phyloP scores from a whole-genome alignment of 2,329 filamentous ascomycete species.

The Exophiala phaeomuriformis region DNA sequence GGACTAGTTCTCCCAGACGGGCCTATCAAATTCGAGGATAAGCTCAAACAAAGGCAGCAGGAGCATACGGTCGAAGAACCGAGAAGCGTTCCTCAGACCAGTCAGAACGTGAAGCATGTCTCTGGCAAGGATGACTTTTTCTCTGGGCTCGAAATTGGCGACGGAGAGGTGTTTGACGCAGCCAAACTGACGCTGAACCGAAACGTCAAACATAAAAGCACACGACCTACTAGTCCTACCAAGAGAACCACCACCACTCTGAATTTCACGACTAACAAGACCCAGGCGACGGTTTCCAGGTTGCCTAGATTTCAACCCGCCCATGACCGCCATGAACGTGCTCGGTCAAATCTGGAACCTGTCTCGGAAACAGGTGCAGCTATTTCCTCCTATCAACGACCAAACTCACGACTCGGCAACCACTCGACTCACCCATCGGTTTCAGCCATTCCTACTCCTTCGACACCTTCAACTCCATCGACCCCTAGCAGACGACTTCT shows the following conservation, averaged over 20 bases:
- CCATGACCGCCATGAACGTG: conserved; percentile 58
- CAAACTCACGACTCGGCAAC: conserved; percentile 57
- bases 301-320: conserved; percentile 60
- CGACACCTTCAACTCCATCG: conserved; percentile 51
- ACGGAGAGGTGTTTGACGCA: conserved; percentile 72
- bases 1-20: conserved; percentile 80
- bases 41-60: conserved; percentile 64
- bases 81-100: conserved; percentile 32
- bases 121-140: conserved; percentile 66
- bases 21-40: conserved; percentile 72
- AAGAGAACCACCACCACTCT: conserved; percentile 66
- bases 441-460: conserved; percentile 52
- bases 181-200: conserved; percentile 78
- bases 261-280: conserved; percentile 81
- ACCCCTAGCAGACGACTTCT: conserved; percentile 57
- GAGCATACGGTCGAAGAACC: conserved; percentile 34
- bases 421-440: conserved; percentile 65
- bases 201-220: conserved; percentile 79
- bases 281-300: conserved; percentile 52
- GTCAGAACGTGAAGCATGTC: conserved; percentile 27
- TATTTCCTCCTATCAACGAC: conserved; percentile 54
- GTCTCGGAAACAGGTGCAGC: conserved; percentile 83
- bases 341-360: conserved; percentile 74
- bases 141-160: conserved; percentile 76
- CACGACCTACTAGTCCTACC: conserved; percentile 57